Evolutionary conservation across 176 grass and related monocot species (phyloP).

Genomic region (Melocanna baccifera): DNA sequence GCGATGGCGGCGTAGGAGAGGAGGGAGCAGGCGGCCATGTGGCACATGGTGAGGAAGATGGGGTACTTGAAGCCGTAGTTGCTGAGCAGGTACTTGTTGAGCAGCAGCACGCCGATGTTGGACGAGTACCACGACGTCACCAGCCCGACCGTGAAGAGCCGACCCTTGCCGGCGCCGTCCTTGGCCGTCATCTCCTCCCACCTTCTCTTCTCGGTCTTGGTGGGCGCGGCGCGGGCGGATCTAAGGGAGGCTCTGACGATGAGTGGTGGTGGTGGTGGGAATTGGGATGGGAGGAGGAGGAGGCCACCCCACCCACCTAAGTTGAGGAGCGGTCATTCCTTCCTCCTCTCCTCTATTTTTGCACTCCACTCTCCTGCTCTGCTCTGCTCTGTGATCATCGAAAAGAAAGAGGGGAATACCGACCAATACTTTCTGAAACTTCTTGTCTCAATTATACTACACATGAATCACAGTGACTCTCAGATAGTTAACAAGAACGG

Average conservation of each 20-base stretch:
- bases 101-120: constrained; percentile 61
- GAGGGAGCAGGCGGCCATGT: constrained; percentile 76
- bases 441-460: background rate
- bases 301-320: too few relatives aligned
- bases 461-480: background rate
- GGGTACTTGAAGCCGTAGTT: constrained; percentile 91
- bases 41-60: constrained; percentile 91
- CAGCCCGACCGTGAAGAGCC: constrained; percentile 50
- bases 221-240: too few relatives aligned
- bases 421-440: background rate
- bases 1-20: constrained; percentile 83
- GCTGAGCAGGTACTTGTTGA: constrained; percentile 72
- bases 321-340: too few relatives aligned
- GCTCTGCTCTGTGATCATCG: too few relatives aligned
- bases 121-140: constrained; percentile 61
- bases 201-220: too few relatives aligned
- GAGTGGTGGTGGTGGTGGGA: background rate
- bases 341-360: too few relatives aligned
- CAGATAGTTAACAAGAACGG: background rate
- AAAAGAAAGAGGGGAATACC: too few relatives aligned
- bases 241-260: background rate
- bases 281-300: too few relatives aligned
- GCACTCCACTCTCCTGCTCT: too few relatives aligned
- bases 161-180: constrained; percentile 28
- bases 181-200: constrained; percentile 34